These are phyloP conservation scores for Murraya koenigii DNA, from an alignment of 345 rosid species.

Conservation along the genomic window DNA sequence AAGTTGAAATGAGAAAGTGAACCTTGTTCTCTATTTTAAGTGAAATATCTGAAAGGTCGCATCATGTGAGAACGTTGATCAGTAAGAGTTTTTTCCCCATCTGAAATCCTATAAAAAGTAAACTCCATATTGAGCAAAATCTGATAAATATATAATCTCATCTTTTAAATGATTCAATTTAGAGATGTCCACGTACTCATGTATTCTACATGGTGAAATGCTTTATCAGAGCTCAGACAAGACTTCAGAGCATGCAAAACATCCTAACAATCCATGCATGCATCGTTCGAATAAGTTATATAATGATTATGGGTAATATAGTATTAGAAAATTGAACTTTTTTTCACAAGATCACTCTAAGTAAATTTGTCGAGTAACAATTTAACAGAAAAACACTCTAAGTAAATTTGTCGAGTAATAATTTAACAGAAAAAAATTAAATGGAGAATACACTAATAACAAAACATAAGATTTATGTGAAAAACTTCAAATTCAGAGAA, in stretches of 20 bases:
- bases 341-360: too few species aligned
- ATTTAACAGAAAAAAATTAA: too few species aligned
- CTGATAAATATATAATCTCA: not conserved
- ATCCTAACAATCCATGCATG: slow-evolving; percentile 43
- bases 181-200: slow-evolving; percentile 38
- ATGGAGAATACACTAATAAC: too few species aligned
- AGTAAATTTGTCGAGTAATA: too few species aligned
- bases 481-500: too few species aligned
- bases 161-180: not conserved
- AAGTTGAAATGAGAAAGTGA: not conserved
- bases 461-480: too few species aligned
- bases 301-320: not conserved
- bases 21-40: not conserved
- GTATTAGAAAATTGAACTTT: too few species aligned
- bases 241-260: slow-evolving; percentile 62
- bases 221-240: slow-evolving; percentile 61
- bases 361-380: too few species aligned
- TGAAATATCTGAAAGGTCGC: slow-evolving; percentile 24
- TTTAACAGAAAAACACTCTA: too few species aligned
- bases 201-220: slow-evolving; percentile 75
- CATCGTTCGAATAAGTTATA: not conserved
- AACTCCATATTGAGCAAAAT: not conserved
- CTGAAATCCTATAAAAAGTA: slow-evolving; percentile 48
- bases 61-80: slow-evolving; percentile 71
- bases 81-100: slow-evolving; percentile 89